phyloP scores from a whole-genome alignment of 768 basidiomycete species.

The Russula emetica region DNA sequence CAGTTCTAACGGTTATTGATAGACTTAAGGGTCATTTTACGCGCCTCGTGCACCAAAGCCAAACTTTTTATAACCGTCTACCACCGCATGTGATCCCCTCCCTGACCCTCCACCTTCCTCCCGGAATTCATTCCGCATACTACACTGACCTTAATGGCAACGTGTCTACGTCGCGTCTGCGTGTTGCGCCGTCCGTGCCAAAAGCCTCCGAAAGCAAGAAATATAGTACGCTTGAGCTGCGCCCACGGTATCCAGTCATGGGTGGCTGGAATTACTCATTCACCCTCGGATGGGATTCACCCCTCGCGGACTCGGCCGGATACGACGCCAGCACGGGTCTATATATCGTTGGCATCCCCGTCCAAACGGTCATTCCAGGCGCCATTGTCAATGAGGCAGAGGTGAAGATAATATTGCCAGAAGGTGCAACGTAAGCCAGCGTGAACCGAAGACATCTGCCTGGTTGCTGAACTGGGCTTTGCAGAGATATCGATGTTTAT shows the following conservation, averaged over 20 bases:
- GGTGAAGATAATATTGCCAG: slow-evolving; percentile 79
- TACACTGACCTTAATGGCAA: slow-evolving; percentile 93
- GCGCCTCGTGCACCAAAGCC: slow-evolving; percentile 79
- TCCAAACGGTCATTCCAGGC: slow-evolving; percentile 77
- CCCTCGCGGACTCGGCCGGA: slow-evolving; percentile 64
- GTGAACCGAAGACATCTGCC: not conserved
- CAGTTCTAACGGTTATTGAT: slow-evolving; percentile 14
- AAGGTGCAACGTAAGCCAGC: slow-evolving; percentile 83
- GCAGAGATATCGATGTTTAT: slow-evolving; percentile 70
- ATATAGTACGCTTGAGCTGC: slow-evolving; percentile 71
- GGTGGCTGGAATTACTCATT: slow-evolving; percentile 98
- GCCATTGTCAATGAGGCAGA: slow-evolving; percentile 78
- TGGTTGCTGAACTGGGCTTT: slow-evolving; percentile 24
- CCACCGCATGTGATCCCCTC: slow-evolving; percentile 67
- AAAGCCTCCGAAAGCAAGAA: slow-evolving; percentile 50
- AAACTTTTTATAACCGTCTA: slow-evolving; percentile 63
- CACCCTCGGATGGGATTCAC: slow-evolving; percentile 92
- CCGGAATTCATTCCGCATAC: slow-evolving; percentile 77
- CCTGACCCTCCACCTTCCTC: slow-evolving; percentile 74
- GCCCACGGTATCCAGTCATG: slow-evolving; percentile 86
- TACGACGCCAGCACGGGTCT: slow-evolving; percentile 59
- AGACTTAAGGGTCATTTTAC: slow-evolving; percentile 97
- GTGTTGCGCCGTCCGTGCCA: slow-evolving; percentile 58
- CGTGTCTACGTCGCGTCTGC: slow-evolving; percentile 89
- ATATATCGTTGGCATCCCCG: slow-evolving; percentile 76